Evolutionary conservation across 371 early-diverging fungal genomes (phyloP).

Genomic region (Mortierella sp.): DNA sequence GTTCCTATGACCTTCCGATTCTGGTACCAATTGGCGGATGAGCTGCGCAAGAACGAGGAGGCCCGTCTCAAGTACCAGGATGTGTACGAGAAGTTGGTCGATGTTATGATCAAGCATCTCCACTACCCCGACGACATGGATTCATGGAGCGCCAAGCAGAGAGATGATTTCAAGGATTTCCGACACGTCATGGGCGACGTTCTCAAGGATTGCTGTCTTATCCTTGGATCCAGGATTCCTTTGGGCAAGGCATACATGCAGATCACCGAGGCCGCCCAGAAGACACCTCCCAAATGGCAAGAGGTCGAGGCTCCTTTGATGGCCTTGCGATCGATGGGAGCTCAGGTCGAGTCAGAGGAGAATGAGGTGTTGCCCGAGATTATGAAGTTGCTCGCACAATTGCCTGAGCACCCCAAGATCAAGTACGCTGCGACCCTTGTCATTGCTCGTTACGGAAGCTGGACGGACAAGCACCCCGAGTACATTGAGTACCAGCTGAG

Average conservation of each 20-base stretch:
- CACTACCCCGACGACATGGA: constrained; percentile 82
- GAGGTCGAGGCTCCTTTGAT: constrained; percentile 95
- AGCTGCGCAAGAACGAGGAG: constrained; percentile 65
- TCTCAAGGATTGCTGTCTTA: constrained; percentile 93
- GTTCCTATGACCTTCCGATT: constrained; percentile 87
- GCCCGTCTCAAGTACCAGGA: constrained; percentile 61
- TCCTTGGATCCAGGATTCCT: constrained; percentile 83
- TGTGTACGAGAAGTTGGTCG: constrained; percentile 82
- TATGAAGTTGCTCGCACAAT: constrained; percentile 86
- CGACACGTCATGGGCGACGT: constrained; percentile 97
- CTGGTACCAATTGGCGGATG: constrained; percentile 86
- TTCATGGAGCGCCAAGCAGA: constrained; percentile 84
- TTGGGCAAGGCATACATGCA: constrained; percentile 76
- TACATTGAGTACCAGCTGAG: constrained; percentile 91
- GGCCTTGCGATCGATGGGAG: constrained; percentile 93
- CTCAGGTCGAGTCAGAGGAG: constrained; percentile 80
- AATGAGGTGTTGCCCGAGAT: constrained; percentile 86
- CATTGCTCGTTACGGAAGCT: constrained; percentile 93
- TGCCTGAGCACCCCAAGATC: constrained; percentile 92
- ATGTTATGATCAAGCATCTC: constrained; percentile 86
- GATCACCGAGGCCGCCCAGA: constrained; percentile 55
- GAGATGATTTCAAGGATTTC: constrained; percentile 95
- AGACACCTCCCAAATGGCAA: constrained; percentile 82
- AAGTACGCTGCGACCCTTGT: constrained; percentile 96
- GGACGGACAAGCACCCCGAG: constrained; percentile 92